Evolutionary conservation across 2,329 filamentous ascomycete genomes (phyloP).

Genomic region (Aureobasidium sp.): DNA sequence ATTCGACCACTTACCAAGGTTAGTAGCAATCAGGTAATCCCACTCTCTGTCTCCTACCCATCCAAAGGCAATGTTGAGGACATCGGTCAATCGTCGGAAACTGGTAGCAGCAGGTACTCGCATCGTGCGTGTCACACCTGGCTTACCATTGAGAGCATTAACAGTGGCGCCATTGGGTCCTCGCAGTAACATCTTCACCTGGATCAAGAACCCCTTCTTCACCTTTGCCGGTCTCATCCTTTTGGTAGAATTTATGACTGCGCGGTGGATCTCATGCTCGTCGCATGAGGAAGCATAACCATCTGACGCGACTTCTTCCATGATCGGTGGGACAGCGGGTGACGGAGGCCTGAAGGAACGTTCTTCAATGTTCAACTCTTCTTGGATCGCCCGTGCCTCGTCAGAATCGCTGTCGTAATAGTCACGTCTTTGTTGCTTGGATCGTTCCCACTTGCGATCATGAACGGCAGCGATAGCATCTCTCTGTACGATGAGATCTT

Average conservation of each 20-base stretch:
- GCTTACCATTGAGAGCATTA: slow-evolving; percentile 6
- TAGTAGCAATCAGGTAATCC: background rate
- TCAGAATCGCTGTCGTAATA: background rate
- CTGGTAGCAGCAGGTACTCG: background rate
- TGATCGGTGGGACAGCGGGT: background rate
- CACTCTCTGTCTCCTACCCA: background rate
- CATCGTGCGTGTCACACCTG: background rate
- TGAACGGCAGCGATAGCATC: background rate
- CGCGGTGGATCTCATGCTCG: background rate
- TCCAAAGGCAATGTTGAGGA: slow-evolving; percentile 1
- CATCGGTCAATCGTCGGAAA: background rate
- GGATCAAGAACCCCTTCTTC: background rate
- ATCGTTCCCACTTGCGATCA: background rate
- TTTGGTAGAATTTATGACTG: background rate
- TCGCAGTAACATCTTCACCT: background rate
- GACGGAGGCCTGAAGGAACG: background rate
- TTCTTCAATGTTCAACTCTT: background rate
- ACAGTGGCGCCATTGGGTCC: background rate
- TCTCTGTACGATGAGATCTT: background rate
- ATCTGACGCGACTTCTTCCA: background rate
- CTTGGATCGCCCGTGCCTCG: background rate
- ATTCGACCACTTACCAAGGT: background rate
- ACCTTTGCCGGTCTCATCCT: slow-evolving; percentile 3
- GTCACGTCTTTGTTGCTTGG: background rate
- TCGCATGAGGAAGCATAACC: slow-evolving; percentile 1